phyloP scores from a whole-genome alignment of 192 early-diverging fungal species.

The Nowakowskiella sp. region DNA sequence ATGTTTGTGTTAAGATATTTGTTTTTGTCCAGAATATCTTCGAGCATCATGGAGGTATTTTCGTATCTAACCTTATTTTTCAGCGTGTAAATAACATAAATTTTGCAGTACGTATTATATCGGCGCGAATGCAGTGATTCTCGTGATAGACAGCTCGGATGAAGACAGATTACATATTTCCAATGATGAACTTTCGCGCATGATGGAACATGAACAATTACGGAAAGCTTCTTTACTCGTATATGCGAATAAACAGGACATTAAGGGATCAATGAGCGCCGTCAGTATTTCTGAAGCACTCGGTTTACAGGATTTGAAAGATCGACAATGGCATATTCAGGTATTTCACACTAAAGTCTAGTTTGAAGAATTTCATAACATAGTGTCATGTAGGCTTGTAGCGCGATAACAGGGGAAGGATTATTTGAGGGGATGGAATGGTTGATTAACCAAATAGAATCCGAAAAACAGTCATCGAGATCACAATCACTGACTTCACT shows the following conservation, averaged over 20 bases:
- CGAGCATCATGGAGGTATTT: constrained; percentile 49
- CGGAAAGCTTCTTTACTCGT: constrained; percentile 50
- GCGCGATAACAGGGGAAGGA: constrained; percentile 56
- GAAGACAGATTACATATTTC: constrained; percentile 52
- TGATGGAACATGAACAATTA: constrained; percentile 61
- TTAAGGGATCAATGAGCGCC: constrained; percentile 52
- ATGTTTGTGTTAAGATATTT: not conserved
- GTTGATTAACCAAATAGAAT: too few relatives aligned
- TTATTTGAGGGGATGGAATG: constrained; percentile 14
- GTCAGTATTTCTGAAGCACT: constrained; percentile 56
- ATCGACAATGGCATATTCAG: constrained; percentile 67
- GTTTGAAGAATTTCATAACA: not conserved
- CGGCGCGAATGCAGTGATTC: constrained; percentile 60
- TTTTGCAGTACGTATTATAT: constrained; percentile 45
- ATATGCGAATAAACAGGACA: constrained; percentile 66
- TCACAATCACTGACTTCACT: too few relatives aligned
- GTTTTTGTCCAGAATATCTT: constrained; percentile 47
- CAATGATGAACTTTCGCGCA: constrained; percentile 52
- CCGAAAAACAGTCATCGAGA: constrained; percentile 11
- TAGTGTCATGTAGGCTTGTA: constrained; percentile 41
- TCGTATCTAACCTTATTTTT: constrained; percentile 8
- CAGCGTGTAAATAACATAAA: not conserved
- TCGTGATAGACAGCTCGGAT: constrained; percentile 68
- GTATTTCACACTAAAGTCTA: constrained; percentile 15
- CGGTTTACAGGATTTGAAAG: constrained; percentile 46